Evolutionary conservation across 116 monocot genomes (phyloP), one percentile per base, ranked within the genome.

Genomic region (Phalaenopsis hybrid): DNA sequence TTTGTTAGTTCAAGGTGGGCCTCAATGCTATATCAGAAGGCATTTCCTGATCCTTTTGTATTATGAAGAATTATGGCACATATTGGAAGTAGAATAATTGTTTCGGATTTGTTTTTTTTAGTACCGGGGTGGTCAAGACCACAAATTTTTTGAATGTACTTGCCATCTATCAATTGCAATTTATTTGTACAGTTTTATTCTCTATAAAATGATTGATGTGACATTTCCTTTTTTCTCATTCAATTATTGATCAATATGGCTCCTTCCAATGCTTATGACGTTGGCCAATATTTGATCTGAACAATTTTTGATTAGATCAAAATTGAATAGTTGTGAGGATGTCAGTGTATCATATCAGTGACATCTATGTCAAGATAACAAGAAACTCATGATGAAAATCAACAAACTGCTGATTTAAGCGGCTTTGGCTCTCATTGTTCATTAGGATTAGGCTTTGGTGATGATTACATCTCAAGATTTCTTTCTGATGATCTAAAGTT

Each of bases 1-100:
- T 78, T 80, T 86, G 78, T 76, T 86, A 61, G 77, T 86, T 67
- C 86, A 86, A 86, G 86, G 86, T 86, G 7, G 46, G 16, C 3
- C 4, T 76, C 46, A 59, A 18, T 78, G 23, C 17, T 52, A 33
- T 78, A 33, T 73, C 41, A 73, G 73, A 73, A 73, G 15, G 43
- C 73, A 73, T 73, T 73, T 73, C 31, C 17, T 65, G 28, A 9
- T 23, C 10, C 15, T 65, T 25, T 65, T 65, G 65, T 65, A 65
- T 65, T 65, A 37, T 73, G 41, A 41, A 13, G 12, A 37, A 73
- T 73, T 73, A 16, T 73, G 28, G 25, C 65, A 55, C 15, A 55
- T 65, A 6, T 65, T 2, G 4, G 21, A 25, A 4, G 23, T 65
- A 59, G 7, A 65, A 65, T 65, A 65, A 23, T 25, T 25, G 25